Evolutionary conservation across 2,329 filamentous ascomycete genomes (phyloP).

Genomic region (Septoria linicola): DNA sequence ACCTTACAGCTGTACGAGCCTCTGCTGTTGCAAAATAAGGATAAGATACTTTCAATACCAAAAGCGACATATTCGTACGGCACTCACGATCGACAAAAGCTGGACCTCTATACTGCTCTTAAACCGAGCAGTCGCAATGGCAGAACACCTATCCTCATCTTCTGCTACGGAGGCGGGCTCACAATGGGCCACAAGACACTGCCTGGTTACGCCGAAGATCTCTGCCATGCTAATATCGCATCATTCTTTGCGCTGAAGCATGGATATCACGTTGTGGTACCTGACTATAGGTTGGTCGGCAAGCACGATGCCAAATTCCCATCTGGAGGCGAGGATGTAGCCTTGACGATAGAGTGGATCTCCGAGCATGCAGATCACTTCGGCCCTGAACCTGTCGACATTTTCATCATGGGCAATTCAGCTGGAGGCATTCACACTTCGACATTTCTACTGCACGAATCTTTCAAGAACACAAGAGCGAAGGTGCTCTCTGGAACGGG

Average conservation of each 20-base stretch:
- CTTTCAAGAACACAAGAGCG: conserved; percentile 23
- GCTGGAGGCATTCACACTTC: conserved; percentile 43
- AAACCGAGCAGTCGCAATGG: conserved; percentile 25
- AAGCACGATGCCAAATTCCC: conserved; percentile 43
- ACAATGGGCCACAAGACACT: conserved; percentile 37
- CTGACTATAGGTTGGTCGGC: conserved; percentile 42
- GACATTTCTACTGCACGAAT: conserved; percentile 40
- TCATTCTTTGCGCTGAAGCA: conserved; percentile 42
- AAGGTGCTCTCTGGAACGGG: conserved; percentile 19
- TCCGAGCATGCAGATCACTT: conserved; percentile 22
- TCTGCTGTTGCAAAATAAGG: conserved; percentile 28
- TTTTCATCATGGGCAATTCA: conserved; percentile 45
- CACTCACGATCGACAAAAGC: conserved; percentile 38
- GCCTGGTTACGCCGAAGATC: conserved; percentile 28
- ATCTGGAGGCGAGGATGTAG: conserved; percentile 44
- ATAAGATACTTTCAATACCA: conserved; percentile 26
- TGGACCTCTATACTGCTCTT: conserved; percentile 42
- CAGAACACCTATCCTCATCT: conserved; percentile 29
- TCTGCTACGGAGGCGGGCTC: conserved; percentile 41
- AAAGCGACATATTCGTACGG: conserved; percentile 40
- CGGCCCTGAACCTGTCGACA: conserved; percentile 36
- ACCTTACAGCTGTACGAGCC: conserved; percentile 29
- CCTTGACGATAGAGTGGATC: conserved; percentile 41
- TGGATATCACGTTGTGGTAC: conserved; percentile 40
- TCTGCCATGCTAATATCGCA: conserved; percentile 42